phyloP scores from a whole-genome alignment of 306 rosid genomes.

The Canavalia ensiformis region DNA sequence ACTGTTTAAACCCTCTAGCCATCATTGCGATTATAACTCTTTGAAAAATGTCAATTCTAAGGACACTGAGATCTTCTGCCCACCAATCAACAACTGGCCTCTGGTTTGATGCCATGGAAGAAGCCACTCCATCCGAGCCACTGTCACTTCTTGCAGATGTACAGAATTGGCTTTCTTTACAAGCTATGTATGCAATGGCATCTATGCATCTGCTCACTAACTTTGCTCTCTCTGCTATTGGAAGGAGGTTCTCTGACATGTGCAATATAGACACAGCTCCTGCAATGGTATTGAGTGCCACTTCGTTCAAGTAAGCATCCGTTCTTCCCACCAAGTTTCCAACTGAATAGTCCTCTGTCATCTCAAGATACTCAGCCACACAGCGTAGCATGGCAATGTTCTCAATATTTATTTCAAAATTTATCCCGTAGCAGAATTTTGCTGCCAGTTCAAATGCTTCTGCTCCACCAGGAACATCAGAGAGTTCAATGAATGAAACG shows the following conservation, averaged over 20 bases:
- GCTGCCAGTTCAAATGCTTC: constrained; percentile 97
- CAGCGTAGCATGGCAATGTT: constrained; percentile 87
- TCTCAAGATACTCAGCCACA: constrained; percentile 88
- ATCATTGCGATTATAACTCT: constrained; percentile 93
- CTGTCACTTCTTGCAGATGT: constrained; percentile 54
- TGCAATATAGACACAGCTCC: constrained; percentile 82
- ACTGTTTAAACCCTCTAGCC: constrained; percentile 91
- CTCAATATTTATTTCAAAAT: constrained; percentile 80
- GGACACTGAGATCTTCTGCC: constrained; percentile 93
- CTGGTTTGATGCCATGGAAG: constrained; percentile 59
- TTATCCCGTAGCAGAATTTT: constrained; percentile 95
- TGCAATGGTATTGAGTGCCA: constrained; percentile 74
- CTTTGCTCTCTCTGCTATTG: constrained; percentile 79
- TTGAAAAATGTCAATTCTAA: constrained; percentile 91
- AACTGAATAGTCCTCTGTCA: constrained; percentile 88
- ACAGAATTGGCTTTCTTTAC: constrained; percentile 79
- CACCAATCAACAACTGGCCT: constrained; percentile 88
- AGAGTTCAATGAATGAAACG: constrained; percentile 65
- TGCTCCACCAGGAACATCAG: constrained; percentile 85
- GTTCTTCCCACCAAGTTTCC: constrained; percentile 84
- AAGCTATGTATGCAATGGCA: constrained; percentile 79
- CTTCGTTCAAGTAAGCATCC: constrained; percentile 86
- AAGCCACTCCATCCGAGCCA: constrained; percentile 51
- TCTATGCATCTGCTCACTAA: constrained; percentile 84
- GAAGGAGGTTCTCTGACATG: constrained; percentile 72